A percentile compares a stretch with the other conserved stretches of the same genome.
phyloP scores from a whole-genome alignment of 2,329 filamentous ascomycete genomes.

The Penicillium sp. region DNA sequence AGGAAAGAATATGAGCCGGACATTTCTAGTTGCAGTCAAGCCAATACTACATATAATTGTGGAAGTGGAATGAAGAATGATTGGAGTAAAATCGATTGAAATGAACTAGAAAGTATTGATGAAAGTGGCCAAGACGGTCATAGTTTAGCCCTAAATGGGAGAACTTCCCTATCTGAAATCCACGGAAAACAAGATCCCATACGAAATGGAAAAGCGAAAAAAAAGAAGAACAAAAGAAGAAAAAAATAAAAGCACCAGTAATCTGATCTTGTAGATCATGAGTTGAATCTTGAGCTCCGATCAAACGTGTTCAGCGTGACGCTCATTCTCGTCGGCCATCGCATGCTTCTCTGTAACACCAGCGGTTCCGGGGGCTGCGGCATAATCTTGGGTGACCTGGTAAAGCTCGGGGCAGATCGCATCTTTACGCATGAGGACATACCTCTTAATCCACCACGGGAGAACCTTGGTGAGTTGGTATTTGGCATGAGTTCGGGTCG shows the following conservation, averaged over 20 bases:
- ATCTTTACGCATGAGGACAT: conserved; percentile 52
- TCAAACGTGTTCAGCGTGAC: neutral
- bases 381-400: conserved; percentile 9
- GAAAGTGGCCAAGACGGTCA: neutral
- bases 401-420: conserved; percentile 51
- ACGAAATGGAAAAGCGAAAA: neutral
- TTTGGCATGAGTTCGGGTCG: conserved; percentile 51
- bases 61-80: neutral
- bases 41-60: neutral
- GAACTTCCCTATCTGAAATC: neutral
- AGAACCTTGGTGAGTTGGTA: conserved; percentile 55
- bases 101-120: neutral
- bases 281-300: neutral
- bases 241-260: neutral
- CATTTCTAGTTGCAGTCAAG: conserved; percentile 5
- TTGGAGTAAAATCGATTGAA: neutral
- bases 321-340: neutral
- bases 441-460: conserved; percentile 60
- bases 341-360: neutral
- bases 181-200: neutral
- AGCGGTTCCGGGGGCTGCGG: neutral
- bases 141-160: neutral
- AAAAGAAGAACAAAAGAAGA: neutral
- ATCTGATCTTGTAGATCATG: neutral
- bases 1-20: conserved; percentile 2